A percentile compares a stretch with the other conserved stretches of the same genome.
Evolutionary conservation across 2,329 filamentous ascomycete species (phyloP).

Genomic region (Chaetomiaceae sp.): DNA sequence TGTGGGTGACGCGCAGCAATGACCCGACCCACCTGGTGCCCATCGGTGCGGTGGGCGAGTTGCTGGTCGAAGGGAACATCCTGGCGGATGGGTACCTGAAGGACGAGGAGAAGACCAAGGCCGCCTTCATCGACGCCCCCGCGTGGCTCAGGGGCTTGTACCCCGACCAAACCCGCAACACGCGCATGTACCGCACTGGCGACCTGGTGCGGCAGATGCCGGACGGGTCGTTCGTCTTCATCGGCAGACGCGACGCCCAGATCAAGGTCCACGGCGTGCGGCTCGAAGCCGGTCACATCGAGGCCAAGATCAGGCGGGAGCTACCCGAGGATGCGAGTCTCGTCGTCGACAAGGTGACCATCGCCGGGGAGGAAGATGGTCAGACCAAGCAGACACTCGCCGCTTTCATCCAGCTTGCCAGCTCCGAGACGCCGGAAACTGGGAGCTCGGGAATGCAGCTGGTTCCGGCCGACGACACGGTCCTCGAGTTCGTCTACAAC

Average conservation of each 20-base stretch:
- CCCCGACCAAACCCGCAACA: not conserved
- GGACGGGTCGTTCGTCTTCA: constrained; percentile 33
- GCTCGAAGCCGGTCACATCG: constrained; percentile 37
- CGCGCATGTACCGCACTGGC: constrained; percentile 38
- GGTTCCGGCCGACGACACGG: not conserved
- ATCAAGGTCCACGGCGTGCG: constrained; percentile 50
- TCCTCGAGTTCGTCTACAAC: not conserved
- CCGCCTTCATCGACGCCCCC: constrained; percentile 40
- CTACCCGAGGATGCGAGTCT: not conserved
- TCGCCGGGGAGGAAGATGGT: not conserved
- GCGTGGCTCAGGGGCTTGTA: constrained; percentile 31
- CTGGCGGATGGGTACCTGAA: constrained; percentile 48
- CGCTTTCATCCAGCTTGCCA: not conserved
- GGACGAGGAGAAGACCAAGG: constrained; percentile 40
- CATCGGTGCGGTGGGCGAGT: constrained; percentile 32
- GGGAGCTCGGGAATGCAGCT: not conserved
- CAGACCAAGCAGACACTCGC: not conserved
- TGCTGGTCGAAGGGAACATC: constrained; percentile 38
- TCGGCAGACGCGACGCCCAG: constrained; percentile 48
- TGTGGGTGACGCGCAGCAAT: constrained; percentile 31
- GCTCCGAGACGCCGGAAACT: not conserved
- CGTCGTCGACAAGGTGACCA: not conserved
- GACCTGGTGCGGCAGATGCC: constrained; percentile 36
- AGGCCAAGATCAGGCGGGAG: constrained; percentile 24
- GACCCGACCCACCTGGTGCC: constrained; percentile 27